phyloP scores from a whole-genome alignment of 345 rosid genomes.

The Aurinia saxatilis region DNA sequence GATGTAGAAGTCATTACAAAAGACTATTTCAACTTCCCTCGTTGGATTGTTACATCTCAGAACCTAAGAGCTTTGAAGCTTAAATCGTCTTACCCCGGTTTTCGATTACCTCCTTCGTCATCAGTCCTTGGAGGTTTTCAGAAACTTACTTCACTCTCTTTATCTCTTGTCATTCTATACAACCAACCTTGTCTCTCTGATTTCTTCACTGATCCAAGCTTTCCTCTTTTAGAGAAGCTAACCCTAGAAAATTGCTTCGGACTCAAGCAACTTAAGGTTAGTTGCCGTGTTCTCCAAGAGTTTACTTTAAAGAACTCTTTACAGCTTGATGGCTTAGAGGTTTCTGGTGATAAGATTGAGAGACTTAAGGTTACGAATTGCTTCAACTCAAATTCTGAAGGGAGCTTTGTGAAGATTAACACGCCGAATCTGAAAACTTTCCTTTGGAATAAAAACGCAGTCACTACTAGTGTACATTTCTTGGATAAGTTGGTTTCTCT shows the following conservation, averaged over 20 bases:
- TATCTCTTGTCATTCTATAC: slow-evolving; percentile 42
- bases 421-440: slow-evolving; percentile 40
- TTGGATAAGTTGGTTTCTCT: slow-evolving; percentile 38
- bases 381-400: slow-evolving; percentile 38
- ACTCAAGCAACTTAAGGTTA: slow-evolving; percentile 47
- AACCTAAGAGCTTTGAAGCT: slow-evolving; percentile 43
- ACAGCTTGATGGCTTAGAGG: slow-evolving; percentile 48
- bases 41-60: slow-evolving; percentile 48
- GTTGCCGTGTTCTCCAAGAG: slow-evolving; percentile 49
- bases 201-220: slow-evolving; percentile 58
- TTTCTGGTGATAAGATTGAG: slow-evolving; percentile 37
- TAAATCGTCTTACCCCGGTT: slow-evolving; percentile 59
- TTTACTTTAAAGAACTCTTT: slow-evolving; percentile 47
- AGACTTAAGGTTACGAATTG: slow-evolving; percentile 49
- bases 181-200: slow-evolving; percentile 47
- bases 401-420: slow-evolving; percentile 46
- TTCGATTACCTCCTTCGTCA: slow-evolving; percentile 59
- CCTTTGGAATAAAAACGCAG: slow-evolving; percentile 48
- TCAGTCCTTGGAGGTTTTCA: slow-evolving; percentile 48
- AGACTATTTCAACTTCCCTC: slow-evolving; percentile 73
- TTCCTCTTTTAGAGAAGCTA: slow-evolving; percentile 52
- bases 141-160: slow-evolving; percentile 43
- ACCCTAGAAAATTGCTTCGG: slow-evolving; percentile 47
- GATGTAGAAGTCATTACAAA: slow-evolving; percentile 72
- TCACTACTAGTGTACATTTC: slow-evolving; percentile 31